phyloP scores from a whole-genome alignment of 2,329 filamentous ascomycete species.

The Scedosporium dehoogii region DNA sequence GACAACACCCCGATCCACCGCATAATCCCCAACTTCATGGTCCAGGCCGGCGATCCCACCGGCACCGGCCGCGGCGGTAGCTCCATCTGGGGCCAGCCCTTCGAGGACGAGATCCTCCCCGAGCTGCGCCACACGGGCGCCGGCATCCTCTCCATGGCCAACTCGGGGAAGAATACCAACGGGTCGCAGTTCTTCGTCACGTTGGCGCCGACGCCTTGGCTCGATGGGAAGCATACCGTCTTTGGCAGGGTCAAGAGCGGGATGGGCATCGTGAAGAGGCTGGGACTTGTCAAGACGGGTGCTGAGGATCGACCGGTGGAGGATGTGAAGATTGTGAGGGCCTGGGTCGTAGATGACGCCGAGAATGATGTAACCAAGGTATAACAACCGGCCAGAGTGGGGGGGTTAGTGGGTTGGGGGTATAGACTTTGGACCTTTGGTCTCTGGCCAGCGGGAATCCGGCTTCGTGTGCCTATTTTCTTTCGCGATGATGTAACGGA shows the following conservation, averaged over 20 bases:
- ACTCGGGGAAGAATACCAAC: conserved; percentile 86
- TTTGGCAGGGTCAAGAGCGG: conserved; percentile 85
- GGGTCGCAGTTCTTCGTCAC: conserved; percentile 96
- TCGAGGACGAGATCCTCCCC: conserved; percentile 79
- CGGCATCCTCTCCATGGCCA: conserved; percentile 93
- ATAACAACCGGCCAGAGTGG: neutral
- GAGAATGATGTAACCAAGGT: conserved; percentile 18
- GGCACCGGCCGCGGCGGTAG: conserved; percentile 83
- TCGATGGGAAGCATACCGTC: conserved; percentile 95
- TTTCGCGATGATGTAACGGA: neutral
- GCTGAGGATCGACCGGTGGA: conserved; percentile 71
- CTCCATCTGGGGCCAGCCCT: conserved; percentile 88
- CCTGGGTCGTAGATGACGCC: conserved; percentile 56
- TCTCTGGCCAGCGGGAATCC: no score
- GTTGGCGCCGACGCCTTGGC: conserved; percentile 85
- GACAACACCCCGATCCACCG: conserved; percentile 80
- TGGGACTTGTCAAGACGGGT: conserved; percentile 81
- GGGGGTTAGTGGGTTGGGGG: no score
- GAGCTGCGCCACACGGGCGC: conserved; percentile 84
- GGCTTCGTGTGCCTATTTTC: no score
- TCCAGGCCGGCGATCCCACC: conserved; percentile 89
- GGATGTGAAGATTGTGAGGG: conserved; percentile 70
- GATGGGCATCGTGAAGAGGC: conserved; percentile 71
- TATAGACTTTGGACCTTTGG: no score
- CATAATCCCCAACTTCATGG: conserved; percentile 93